Percentiles rank a stretch among this genome's conserved stretches.
phyloP scores from a whole-genome alignment of 257 asterid species.

The Primulina eburnea region DNA sequence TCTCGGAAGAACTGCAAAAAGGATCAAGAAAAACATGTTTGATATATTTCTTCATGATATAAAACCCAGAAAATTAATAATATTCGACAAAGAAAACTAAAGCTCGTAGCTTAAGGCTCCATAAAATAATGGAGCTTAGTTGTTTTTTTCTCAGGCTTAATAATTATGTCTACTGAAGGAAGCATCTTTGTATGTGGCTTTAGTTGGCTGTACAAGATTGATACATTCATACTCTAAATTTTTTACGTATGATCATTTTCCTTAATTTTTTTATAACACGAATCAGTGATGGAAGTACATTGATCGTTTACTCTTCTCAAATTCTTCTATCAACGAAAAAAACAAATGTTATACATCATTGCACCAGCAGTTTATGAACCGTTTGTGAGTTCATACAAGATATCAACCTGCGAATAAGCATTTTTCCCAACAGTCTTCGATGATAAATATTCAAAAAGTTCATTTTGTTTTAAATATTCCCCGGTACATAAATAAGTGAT shows the following conservation, averaged over 20 bases:
- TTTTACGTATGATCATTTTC: no score
- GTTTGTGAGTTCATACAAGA: background rate
- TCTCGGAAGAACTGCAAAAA: conserved; percentile 45
- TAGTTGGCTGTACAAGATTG: background rate
- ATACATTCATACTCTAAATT: no score
- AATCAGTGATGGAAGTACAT: background rate
- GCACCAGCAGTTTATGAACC: background rate
- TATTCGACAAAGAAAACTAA: background rate
- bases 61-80: background rate
- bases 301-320: background rate
- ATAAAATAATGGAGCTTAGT: background rate
- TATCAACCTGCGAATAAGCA: background rate
- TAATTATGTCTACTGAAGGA: background rate
- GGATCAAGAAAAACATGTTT: conserved; percentile 10
- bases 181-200: background rate
- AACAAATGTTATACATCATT: no score
- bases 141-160: background rate
- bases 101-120: background rate
- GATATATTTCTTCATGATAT: background rate
- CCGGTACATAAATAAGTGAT: background rate
- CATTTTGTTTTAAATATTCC: background rate
- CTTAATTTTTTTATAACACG: no score
- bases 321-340: no score
- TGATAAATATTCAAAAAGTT: no score
- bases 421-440: background rate